Conservation (phyloP, 257 asterid species). For the Fraxinus anomala region DNA sequence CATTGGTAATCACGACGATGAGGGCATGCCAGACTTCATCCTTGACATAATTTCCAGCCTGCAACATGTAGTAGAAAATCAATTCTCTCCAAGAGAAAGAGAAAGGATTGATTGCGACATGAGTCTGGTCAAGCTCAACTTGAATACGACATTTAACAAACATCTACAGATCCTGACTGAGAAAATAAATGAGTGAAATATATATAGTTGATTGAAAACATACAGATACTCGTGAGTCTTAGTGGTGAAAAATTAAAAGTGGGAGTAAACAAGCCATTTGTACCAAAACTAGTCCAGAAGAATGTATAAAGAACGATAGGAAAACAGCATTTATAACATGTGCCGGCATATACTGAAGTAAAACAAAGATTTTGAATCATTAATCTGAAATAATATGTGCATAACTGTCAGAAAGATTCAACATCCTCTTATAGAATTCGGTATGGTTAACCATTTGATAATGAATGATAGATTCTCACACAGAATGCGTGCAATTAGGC, state of each 20-base stretch:
- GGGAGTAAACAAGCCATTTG: neutral
- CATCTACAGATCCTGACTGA: neutral
- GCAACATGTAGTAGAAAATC: constrained; percentile 37
- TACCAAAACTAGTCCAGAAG: neutral
- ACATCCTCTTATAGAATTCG: neutral
- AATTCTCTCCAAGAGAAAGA: constrained; percentile 18
- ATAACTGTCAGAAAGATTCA: neutral
- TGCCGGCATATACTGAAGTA: neutral
- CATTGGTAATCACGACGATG: constrained; percentile 82
- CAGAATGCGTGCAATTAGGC: neutral
- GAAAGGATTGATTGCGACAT: neutral
- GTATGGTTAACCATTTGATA: neutral
- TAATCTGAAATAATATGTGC: neutral
- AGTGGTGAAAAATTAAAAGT: neutral
- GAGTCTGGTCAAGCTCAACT: neutral
- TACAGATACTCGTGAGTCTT: neutral
- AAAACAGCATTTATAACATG: neutral
- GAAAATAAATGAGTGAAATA: neutral
- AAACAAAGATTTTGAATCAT: neutral
- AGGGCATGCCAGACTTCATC: constrained; percentile 99
- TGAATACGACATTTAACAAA: neutral
- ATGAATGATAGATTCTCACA: neutral
- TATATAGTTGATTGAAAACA: neutral
- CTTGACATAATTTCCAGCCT: constrained; percentile 94
- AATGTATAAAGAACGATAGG: neutral